Base-by-base conservation (phyloP, 2,329 filamentous ascomycete genomes). In the Colletotrichum eremochloae region DNA sequence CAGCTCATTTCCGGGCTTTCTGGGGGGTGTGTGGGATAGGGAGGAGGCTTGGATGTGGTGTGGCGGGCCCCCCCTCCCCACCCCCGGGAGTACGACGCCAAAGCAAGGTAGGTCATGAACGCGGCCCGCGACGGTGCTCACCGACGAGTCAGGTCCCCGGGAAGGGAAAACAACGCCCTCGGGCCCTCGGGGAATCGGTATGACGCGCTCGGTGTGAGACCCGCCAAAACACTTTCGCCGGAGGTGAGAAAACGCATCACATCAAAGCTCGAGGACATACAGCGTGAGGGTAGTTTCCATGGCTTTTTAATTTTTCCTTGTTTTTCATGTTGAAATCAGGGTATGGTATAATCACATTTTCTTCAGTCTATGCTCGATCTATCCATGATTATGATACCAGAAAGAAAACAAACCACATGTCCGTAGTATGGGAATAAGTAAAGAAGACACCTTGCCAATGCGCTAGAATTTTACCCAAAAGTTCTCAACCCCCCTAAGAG, bases 341-440 rank as follows among this genome's bases (percentile, higher is more conserved):
- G 60, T 31, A 52, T 71, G 68, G 56, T 69, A 69, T 62, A 67
- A 71, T 73, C 61, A 67, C 71, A 65, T 52, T 67, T 65, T 67
- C 46, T 66, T 73, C 61, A 71, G 71, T 73, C 71, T 73, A 73
- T 71, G 61, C 67, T 60, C 46, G 11, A 56, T 73, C 71, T 73
- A 71, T 71, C 71, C 71, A 71, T 64, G 61, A 69, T 48, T 72
- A 72, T 71, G 57, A 71, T 71, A 62, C 71, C 67, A 44, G 8
- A 8, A 24, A 29, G 3, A 57, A 40, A 56, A 62, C 70, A 60
- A 58, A 40, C 31, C 70, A 72, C 56, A 57, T 71, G 67, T 71
- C 62, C 67, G 46, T 33, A 52, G 56, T 44, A 67, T 44, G 71
- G 31, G 62, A 67, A 62, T 73, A 56, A 67, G 58, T 73, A 56